These are phyloP conservation scores for Clonostachys rosea DNA, from an alignment of 2,329 filamentous ascomycete genomes.

Conservation along the genomic window DNA sequence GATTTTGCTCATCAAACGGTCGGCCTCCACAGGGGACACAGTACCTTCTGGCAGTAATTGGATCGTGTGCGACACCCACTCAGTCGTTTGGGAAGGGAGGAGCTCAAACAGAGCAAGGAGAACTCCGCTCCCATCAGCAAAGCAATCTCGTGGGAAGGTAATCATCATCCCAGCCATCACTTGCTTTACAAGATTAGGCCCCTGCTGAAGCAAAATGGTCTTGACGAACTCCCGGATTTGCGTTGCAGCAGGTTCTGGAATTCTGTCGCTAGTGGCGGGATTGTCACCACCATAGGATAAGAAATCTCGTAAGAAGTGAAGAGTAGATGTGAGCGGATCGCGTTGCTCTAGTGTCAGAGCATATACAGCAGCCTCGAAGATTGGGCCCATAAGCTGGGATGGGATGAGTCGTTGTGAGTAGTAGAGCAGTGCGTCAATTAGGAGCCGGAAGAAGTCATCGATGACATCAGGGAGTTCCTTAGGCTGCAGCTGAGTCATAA, in stretches of 20 bases:
- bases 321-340: constrained; percentile 82
- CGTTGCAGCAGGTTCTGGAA: constrained; percentile 54
- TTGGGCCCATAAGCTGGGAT: constrained; percentile 73
- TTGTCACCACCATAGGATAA: constrained; percentile 83
- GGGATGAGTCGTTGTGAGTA: constrained; percentile 81
- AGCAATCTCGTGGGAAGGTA: constrained; percentile 92
- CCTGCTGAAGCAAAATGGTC: constrained; percentile 63
- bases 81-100: constrained; percentile 71
- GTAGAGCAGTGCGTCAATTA: constrained; percentile 88
- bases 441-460: constrained; percentile 92
- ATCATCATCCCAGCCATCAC: constrained; percentile 99
- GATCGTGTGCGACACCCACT: constrained; percentile 82
- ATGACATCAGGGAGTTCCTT: constrained; percentile 78
- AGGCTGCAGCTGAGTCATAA: constrained; percentile 77
- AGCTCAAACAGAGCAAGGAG: constrained; percentile 85
- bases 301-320: constrained; percentile 90
- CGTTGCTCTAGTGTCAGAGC: constrained; percentile 86
- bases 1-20: constrained; percentile 76
- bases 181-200: constrained; percentile 78
- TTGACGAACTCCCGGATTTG: constrained; percentile 72
- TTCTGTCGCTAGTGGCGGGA: constrained; percentile 55
- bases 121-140: constrained; percentile 91
- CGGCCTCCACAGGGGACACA: constrained; percentile 73
- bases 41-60: constrained; percentile 79
- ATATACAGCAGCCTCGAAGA: constrained; percentile 83